Conservation (phyloP, 371 early-diverging fungal genomes). For the Syncephalastrum racemosum region DNA sequence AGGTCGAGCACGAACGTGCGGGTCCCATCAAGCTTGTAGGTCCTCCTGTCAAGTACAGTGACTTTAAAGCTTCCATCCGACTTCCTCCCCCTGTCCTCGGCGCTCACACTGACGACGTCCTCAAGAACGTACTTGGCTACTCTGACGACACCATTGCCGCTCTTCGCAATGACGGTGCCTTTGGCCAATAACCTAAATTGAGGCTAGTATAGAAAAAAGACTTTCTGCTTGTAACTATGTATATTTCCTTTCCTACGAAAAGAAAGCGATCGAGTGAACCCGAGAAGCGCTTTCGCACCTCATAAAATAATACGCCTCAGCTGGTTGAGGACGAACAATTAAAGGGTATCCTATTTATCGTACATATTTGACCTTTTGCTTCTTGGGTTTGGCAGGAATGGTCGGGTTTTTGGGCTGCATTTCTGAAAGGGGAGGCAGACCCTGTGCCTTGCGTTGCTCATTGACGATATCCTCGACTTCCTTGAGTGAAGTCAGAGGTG, state of each 20-base stretch:
- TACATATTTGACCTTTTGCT: slow-evolving; percentile 45
- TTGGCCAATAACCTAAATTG: slow-evolving; percentile 22
- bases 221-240: too few species aligned
- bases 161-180: slow-evolving; percentile 34
- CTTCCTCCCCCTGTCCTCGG: slow-evolving; percentile 87
- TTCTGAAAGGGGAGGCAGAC: slow-evolving; percentile 45
- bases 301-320: not conserved
- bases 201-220: not conserved
- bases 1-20: slow-evolving; percentile 79
- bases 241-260: slow-evolving; percentile 28
- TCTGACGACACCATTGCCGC: slow-evolving; percentile 39
- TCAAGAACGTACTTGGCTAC: slow-evolving; percentile 62
- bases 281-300: slow-evolving; percentile 19
- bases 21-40: slow-evolving; percentile 75
- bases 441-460: slow-evolving; percentile 49
- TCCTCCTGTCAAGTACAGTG: slow-evolving; percentile 80
- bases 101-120: slow-evolving; percentile 80
- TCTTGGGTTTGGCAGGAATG: slow-evolving; percentile 33
- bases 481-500: slow-evolving; percentile 36
- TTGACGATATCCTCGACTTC: slow-evolving; percentile 45
- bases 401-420: slow-evolving; percentile 24
- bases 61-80: slow-evolving; percentile 63
- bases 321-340: not conserved
- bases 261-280: slow-evolving; percentile 8
- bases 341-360: slow-evolving; percentile 19